Evolutionary conservation across 2,329 filamentous ascomycete species (phyloP).

Genomic region (Thelonectria blattea): DNA sequence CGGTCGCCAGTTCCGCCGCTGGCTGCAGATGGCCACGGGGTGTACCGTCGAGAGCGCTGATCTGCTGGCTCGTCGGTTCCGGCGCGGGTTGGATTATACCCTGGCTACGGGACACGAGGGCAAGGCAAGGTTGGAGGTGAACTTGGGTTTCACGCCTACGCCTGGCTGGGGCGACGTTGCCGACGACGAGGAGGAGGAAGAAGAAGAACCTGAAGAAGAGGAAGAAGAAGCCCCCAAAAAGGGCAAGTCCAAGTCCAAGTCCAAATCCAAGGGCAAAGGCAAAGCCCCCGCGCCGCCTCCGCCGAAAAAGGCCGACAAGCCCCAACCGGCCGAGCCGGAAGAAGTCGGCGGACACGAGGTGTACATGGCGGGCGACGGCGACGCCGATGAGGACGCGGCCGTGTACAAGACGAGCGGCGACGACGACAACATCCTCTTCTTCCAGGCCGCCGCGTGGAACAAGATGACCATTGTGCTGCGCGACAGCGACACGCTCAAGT

Average conservation of each 20-base stretch:
- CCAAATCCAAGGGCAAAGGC: constrained; percentile 40
- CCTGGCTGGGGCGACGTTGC: constrained; percentile 79
- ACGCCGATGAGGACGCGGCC: constrained; percentile 75
- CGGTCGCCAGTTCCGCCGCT: constrained; percentile 84
- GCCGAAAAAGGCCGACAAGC: constrained; percentile 34
- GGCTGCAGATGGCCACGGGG: constrained; percentile 84
- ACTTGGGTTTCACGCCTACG: constrained; percentile 84
- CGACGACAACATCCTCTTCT: constrained; percentile 73
- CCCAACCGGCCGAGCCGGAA: constrained; percentile 46
- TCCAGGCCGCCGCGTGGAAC: constrained; percentile 78
- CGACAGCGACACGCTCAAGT: constrained; percentile 84
- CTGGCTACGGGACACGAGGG: constrained; percentile 84
- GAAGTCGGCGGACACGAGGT: constrained; percentile 82
- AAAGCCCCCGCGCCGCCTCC: constrained; percentile 20
- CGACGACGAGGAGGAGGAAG: constrained; percentile 48
- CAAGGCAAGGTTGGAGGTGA: constrained; percentile 83
- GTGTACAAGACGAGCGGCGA: constrained; percentile 83
- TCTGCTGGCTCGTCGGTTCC: constrained; percentile 84
- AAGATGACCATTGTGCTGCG: constrained; percentile 88
- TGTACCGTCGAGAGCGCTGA: constrained; percentile 76
- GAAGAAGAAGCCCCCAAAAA: constrained; percentile 51
- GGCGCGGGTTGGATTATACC: constrained; percentile 87
- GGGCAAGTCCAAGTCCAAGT: constrained; percentile 38
- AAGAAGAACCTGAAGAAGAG: constrained; percentile 45
- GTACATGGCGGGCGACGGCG: constrained; percentile 91